phyloP scores from a whole-genome alignment of 1,139 yeast genomes.

The Candida freyschussii region DNA sequence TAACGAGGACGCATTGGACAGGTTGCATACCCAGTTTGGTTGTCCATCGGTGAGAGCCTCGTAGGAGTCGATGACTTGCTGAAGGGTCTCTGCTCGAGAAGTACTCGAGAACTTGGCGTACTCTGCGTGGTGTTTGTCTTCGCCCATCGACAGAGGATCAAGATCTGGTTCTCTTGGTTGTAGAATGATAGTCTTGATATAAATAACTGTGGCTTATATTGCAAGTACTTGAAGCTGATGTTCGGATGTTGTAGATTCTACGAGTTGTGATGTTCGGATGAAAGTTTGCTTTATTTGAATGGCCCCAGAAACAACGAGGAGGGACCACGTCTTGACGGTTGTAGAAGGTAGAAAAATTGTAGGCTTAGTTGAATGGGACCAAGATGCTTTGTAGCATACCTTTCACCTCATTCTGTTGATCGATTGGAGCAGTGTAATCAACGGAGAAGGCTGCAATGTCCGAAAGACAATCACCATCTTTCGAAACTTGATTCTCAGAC shows the following conservation, averaged over 20 bases:
- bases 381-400: conserved; percentile 11
- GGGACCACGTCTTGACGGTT: too few species aligned
- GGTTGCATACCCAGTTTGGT: conserved; percentile 80
- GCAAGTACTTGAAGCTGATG: too few species aligned
- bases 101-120: conserved; percentile 44
- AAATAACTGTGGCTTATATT: too few species aligned
- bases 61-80: conserved; percentile 55
- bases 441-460: conserved; percentile 21
- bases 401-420: conserved; percentile 15
- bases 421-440: conserved; percentile 23
- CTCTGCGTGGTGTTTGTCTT: conserved; percentile 56
- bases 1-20: conserved; percentile 80
- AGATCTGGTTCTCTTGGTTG: neutral
- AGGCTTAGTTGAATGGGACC: conserved; percentile 4
- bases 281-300: too few species aligned
- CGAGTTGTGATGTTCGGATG: too few species aligned
- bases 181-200: too few species aligned
- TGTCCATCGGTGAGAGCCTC: conserved; percentile 60
- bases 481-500: conserved; percentile 16
- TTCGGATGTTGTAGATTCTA: too few species aligned
- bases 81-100: conserved; percentile 54
- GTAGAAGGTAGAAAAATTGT: neutral
- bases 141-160: too few species aligned
- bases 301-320: too few species aligned
- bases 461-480: conserved; percentile 13